A percentile compares a stretch with the other conserved stretches of the same genome.
Conservation (phyloP, 805 yeast genomes). For the Candida suzukii region DNA sequence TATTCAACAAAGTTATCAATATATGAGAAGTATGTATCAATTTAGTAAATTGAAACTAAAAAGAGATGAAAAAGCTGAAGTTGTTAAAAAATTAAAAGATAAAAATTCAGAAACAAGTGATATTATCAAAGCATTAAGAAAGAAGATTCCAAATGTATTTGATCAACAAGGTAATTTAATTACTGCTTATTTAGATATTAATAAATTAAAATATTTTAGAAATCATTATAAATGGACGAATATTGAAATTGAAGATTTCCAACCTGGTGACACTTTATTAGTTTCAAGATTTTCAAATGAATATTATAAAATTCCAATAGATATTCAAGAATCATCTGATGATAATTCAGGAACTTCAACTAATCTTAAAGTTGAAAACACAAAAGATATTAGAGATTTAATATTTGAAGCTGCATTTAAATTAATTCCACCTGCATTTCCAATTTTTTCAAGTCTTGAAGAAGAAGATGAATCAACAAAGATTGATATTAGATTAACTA, state of each 20-base stretch:
- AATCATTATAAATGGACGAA: conserved; percentile 30
- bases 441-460: neutral
- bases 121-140: conserved; percentile 43
- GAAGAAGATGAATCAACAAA: neutral
- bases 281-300: conserved; percentile 30
- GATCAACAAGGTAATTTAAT: conserved; percentile 28
- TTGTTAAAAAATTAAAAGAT: conserved; percentile 37
- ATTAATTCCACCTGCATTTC: neutral
- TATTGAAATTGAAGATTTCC: conserved; percentile 22
- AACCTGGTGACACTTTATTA: conserved; percentile 51
- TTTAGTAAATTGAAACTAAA: conserved; percentile 24
- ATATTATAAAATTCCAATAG: conserved; percentile 12
- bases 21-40: conserved; percentile 29
- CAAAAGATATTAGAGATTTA: conserved; percentile 2
- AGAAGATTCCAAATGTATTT: conserved; percentile 38
- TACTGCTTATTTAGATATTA: conserved; percentile 44
- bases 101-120: conserved; percentile 34
- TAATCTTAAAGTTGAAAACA: conserved; percentile 1
- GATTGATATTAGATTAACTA: neutral
- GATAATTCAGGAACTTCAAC: conserved; percentile 5
- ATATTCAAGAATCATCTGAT: conserved; percentile 7
- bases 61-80: conserved; percentile 31
- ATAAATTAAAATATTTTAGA: conserved; percentile 15
- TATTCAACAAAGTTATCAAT: conserved; percentile 39
- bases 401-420: neutral